Evolutionary conservation across 768 basidiomycete species (phyloP).

Genomic region (Phylloporus sp.): DNA sequence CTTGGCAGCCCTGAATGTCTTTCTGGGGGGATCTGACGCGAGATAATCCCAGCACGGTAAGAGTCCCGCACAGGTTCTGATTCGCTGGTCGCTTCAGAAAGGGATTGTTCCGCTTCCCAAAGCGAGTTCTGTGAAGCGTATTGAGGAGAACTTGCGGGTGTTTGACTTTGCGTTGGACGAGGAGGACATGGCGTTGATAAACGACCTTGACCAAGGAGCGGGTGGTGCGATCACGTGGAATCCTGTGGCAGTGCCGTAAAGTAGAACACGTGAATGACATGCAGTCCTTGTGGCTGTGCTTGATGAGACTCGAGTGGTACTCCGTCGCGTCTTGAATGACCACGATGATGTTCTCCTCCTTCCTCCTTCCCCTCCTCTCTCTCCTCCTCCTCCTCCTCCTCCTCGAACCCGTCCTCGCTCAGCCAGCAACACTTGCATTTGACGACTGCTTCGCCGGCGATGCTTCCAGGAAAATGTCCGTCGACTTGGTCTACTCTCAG

Average conservation of each 20-base stretch:
- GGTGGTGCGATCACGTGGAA: slow-evolving; percentile 79
- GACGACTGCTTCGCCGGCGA: slow-evolving; percentile 64
- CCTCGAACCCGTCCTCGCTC: slow-evolving; percentile 34
- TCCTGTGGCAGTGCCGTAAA: slow-evolving; percentile 46
- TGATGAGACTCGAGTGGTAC: slow-evolving; percentile 9
- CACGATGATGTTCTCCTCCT: no score
- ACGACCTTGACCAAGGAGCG: slow-evolving; percentile 64
- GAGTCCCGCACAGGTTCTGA: slow-evolving; percentile 39
- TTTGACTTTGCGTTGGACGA: slow-evolving; percentile 65
- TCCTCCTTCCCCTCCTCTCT: no score
- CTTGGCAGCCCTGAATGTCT: no score
- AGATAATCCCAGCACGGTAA: slow-evolving; percentile 21
- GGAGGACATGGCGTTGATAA: slow-evolving; percentile 60
- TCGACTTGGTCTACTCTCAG: slow-evolving; percentile 71
- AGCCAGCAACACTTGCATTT: slow-evolving; percentile 60
- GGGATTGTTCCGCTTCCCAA: slow-evolving; percentile 72
- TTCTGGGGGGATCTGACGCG: neutral
- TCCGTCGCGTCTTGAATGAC: no score
- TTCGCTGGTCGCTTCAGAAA: slow-evolving; percentile 49
- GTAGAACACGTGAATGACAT: neutral
- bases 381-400: slow-evolving; percentile 15
- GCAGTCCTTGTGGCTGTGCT: slow-evolving; percentile 26
- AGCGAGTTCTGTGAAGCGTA: slow-evolving; percentile 58
- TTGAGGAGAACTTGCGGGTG: slow-evolving; percentile 66
- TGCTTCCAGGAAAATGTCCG: slow-evolving; percentile 52